These are phyloP conservation scores for Xylariaceae sp. DNA, from an alignment of 2,329 filamentous ascomycete genomes.

Conservation along the genomic window DNA sequence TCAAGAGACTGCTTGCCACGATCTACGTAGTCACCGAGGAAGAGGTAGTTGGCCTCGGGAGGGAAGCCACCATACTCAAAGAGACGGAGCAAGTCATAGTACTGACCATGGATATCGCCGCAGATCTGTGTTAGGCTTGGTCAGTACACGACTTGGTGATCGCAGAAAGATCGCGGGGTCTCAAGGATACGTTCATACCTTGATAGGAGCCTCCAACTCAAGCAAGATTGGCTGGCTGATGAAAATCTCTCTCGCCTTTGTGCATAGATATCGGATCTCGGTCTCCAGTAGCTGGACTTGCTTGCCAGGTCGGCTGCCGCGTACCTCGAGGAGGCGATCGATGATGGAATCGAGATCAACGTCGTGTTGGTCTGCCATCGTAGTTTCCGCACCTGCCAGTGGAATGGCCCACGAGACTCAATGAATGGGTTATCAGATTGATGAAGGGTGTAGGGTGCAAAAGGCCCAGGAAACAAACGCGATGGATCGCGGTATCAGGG, in stretches of 20 bases:
- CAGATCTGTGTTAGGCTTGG: slow-evolving; percentile 67
- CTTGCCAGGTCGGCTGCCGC: slow-evolving; percentile 96
- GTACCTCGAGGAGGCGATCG: slow-evolving; percentile 93
- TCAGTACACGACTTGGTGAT: not conserved
- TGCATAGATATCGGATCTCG: slow-evolving; percentile 96
- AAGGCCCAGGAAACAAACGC: too few relatives aligned
- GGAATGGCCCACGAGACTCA: slow-evolving; percentile 34
- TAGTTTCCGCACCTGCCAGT: slow-evolving; percentile 38
- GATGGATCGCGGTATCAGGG: too few relatives aligned
- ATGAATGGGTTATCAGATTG: too few relatives aligned
- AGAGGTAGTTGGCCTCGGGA: slow-evolving; percentile 98
- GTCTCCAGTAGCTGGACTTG: slow-evolving; percentile 95
- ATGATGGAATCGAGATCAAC: slow-evolving; percentile 99
- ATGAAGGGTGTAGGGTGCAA: too few relatives aligned
- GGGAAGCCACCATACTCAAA: slow-evolving; percentile 99
- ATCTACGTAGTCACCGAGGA: slow-evolving; percentile 95
- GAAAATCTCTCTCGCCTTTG: slow-evolving; percentile 98
- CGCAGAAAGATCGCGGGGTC: not conserved
- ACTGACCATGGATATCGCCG: slow-evolving; percentile 98
- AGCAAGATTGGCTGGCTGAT: slow-evolving; percentile 98
- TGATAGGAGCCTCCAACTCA: slow-evolving; percentile 97
- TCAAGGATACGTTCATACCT: slow-evolving; percentile 56
- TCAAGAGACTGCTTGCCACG: slow-evolving; percentile 93
- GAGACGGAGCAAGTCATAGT: slow-evolving; percentile 93
- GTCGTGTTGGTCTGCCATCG: slow-evolving; percentile 69